A percentile compares a stretch with the other conserved stretches of the same genome.
Evolutionary conservation across 139 green algal genomes (phyloP).

Genomic region (Marvania coccoides): DNA sequence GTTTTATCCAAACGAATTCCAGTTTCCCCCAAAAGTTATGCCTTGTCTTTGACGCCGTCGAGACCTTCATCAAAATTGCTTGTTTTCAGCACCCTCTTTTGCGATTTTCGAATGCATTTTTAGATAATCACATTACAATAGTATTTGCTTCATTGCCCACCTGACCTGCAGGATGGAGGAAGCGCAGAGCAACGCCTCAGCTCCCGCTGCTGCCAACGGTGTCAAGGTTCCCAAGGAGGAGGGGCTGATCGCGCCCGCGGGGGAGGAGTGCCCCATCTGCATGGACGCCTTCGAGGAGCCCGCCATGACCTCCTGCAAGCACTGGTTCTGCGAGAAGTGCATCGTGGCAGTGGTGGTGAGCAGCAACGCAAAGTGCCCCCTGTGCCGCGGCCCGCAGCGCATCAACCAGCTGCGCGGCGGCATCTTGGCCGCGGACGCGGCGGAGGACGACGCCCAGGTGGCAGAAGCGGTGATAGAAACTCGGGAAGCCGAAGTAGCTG

Average conservation of each 20-base stretch:
- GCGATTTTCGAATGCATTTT: too few relatives aligned
- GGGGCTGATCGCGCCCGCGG: constrained; percentile 8
- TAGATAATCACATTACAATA: too few relatives aligned
- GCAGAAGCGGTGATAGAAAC: background rate
- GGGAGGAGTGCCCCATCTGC: constrained; percentile 57
- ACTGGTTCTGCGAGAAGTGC: constrained; percentile 72
- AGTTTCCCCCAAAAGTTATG: too few relatives aligned
- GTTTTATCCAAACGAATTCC: too few relatives aligned
- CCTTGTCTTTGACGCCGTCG: too few relatives aligned
- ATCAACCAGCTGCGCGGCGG: constrained; percentile 14
- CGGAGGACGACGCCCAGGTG: background rate
- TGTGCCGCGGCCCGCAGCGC: constrained; percentile 30
- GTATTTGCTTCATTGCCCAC: background rate
- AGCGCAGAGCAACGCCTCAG: background rate
- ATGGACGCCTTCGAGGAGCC: constrained; percentile 43
- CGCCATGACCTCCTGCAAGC: constrained; percentile 39
- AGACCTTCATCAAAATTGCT: too few relatives aligned
- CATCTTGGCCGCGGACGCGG: constrained; percentile 16
- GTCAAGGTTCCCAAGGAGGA: background rate
- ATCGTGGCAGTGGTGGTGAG: constrained; percentile 26
- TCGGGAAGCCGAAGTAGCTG: background rate
- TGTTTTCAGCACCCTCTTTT: too few relatives aligned
- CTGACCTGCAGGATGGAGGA: background rate
- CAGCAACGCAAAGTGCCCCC: constrained; percentile 33
- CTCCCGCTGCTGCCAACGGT: background rate